phyloP scores from a whole-genome alignment of 2,329 filamentous ascomycete genomes.

The Cercospora canescens region DNA sequence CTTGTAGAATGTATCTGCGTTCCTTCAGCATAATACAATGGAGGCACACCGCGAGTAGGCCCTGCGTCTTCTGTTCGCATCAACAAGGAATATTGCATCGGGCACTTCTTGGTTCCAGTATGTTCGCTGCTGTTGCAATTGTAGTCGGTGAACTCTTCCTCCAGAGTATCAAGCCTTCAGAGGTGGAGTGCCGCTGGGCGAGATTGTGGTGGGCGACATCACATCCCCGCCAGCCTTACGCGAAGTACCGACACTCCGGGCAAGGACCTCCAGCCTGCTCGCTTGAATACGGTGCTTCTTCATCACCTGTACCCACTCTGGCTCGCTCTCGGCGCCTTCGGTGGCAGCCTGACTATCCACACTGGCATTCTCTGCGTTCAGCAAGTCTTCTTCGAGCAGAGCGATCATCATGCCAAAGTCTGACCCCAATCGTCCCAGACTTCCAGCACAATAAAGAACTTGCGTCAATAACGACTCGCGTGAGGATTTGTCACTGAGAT shows the following conservation, averaged over 20 bases:
- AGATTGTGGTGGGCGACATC: conserved; percentile 28
- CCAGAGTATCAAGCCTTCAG: no score
- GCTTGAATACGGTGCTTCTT: conserved; percentile 84
- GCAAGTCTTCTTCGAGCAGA: conserved; percentile 50
- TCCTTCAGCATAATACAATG: neutral
- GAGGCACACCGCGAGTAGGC: neutral
- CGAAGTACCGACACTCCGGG: conserved; percentile 33
- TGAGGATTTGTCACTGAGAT: conserved; percentile 74
- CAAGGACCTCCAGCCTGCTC: conserved; percentile 48
- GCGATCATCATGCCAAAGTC: conserved; percentile 91
- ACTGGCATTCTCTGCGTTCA: conserved; percentile 53
- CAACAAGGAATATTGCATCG: neutral
- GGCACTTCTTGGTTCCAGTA: neutral
- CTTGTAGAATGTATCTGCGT: neutral
- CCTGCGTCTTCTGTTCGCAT: neutral
- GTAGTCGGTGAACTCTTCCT: no score
- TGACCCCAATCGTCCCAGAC: conserved; percentile 82
- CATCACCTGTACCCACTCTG: conserved; percentile 86
- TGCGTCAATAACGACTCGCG: conserved; percentile 89
- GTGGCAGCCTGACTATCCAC: conserved; percentile 52
- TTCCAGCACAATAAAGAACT: conserved; percentile 89
- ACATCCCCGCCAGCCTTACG: conserved; percentile 59
- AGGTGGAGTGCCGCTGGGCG: conserved; percentile 9
- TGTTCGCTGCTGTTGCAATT: no score
- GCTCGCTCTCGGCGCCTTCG: conserved; percentile 47